Conservation (phyloP, 768 basidiomycete genomes). For the Tylopilus sp. region DNA sequence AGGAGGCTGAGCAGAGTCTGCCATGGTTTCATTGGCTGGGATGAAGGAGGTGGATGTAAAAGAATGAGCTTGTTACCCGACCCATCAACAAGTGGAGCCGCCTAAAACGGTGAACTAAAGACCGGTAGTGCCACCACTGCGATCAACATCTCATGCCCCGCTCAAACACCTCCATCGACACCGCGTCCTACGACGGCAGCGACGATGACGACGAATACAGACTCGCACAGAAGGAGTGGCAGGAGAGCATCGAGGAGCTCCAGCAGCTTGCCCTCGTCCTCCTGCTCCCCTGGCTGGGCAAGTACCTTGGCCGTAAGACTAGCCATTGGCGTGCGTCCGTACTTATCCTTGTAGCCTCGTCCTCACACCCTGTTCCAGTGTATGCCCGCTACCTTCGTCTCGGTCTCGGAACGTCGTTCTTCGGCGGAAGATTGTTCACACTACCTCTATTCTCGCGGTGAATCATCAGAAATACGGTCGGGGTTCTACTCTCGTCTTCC, state of each 20-base stretch:
- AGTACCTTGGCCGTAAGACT: slow-evolving; percentile 83
- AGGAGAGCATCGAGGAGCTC: slow-evolving; percentile 83
- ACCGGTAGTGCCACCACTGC: slow-evolving; percentile 46
- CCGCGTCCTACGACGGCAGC: slow-evolving; percentile 51
- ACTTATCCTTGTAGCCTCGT: slow-evolving; percentile 2
- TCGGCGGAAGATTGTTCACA: slow-evolving; percentile 35
- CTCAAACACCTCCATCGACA: slow-evolving; percentile 61
- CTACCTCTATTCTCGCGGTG: slow-evolving; percentile 19
- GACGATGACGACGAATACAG: slow-evolving; percentile 62
- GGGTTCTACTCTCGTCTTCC: slow-evolving; percentile 27
- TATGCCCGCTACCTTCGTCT: slow-evolving; percentile 68
- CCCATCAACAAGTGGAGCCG: slow-evolving; percentile 14
- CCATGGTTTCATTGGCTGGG: slow-evolving; percentile 48
- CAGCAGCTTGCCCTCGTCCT: slow-evolving; percentile 78
- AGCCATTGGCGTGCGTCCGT: slow-evolving; percentile 74
- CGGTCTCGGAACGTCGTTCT: slow-evolving; percentile 62
- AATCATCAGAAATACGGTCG: slow-evolving; percentile 27
- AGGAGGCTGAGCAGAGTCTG: too few relatives aligned
- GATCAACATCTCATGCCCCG: slow-evolving; percentile 62
- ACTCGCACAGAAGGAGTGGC: slow-evolving; percentile 88
- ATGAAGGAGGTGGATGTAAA: slow-evolving; percentile 13
- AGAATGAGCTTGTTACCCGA: slow-evolving; percentile 6
- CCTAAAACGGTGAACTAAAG: slow-evolving; percentile 8
- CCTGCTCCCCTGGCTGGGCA: slow-evolving; percentile 82
- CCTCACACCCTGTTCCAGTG: slow-evolving; percentile 40